Evolutionary conservation across 805 yeast genomes (phyloP).

Genomic region (Starmerella powellii): DNA sequence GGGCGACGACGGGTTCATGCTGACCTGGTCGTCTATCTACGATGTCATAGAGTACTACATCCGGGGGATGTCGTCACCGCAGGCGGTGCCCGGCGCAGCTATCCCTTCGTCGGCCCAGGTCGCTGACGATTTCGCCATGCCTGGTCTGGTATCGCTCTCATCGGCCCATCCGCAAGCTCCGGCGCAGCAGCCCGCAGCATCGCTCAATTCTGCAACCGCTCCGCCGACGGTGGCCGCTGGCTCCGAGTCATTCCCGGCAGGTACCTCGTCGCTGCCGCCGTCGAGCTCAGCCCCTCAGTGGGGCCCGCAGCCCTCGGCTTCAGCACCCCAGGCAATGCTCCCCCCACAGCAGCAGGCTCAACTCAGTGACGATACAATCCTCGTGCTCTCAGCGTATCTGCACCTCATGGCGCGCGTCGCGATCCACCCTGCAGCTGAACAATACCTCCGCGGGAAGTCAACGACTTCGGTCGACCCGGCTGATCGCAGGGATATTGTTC

Average conservation of each 20-base stretch:
- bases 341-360: not conserved
- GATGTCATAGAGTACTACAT: constrained; percentile 15
- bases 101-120: not conserved
- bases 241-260: too few species aligned
- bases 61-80: constrained; percentile 5
- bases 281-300: not conserved
- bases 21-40: constrained; percentile 19
- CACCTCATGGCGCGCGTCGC: constrained; percentile 50
- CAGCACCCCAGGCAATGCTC: not conserved
- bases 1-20: constrained; percentile 37
- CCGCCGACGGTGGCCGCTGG: too few species aligned
- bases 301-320: not conserved
- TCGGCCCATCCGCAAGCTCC: too few species aligned
- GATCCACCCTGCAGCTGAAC: too few species aligned
- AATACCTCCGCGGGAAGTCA: too few species aligned
- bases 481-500: constrained; percentile 24
- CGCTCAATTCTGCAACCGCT: too few species aligned
- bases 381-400: constrained; percentile 61
- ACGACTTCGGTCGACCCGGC: too few species aligned
- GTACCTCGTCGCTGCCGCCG: too few species aligned
- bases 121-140: not conserved
- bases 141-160: not conserved
- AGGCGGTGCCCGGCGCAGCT: not conserved
- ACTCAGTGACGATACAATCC: constrained; percentile 53
- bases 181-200: too few species aligned